These are phyloP conservation scores for Sordaria brevicollis DNA, from an alignment of 495 filamentous ascomycete genomes.

Conservation along the genomic window DNA sequence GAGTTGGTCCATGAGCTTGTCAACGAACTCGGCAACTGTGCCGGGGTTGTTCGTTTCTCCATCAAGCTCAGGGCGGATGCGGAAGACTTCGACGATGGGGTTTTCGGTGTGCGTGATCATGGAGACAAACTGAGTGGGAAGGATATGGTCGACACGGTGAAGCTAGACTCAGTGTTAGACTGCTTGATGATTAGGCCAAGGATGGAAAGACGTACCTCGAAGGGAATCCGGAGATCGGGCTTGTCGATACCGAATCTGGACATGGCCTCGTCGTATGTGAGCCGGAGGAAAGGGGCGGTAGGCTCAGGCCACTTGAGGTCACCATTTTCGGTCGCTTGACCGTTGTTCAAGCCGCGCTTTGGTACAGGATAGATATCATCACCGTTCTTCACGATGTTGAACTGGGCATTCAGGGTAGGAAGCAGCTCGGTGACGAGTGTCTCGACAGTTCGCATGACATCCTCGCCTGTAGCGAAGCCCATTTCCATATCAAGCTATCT, in stretches of 20 bases:
- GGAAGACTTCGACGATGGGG: conserved; percentile 64
- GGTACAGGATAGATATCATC: conserved; percentile 19
- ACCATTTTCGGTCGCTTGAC: not conserved
- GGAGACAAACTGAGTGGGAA: conserved; percentile 54
- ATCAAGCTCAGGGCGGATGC: conserved; percentile 35
- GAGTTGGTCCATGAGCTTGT: conserved; percentile 55
- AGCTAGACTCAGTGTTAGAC: conserved; percentile 41
- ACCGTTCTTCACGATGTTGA: conserved; percentile 2
- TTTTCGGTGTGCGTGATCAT: conserved; percentile 57
- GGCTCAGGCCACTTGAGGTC: conserved; percentile 5
- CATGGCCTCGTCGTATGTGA: conserved; percentile 76
- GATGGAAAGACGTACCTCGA: conserved; percentile 26
- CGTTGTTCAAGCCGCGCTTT: not conserved
- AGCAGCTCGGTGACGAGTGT: conserved; percentile 51
- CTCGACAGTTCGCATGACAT: conserved; percentile 66
- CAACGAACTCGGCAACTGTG: conserved; percentile 41
- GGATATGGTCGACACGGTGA: conserved; percentile 45
- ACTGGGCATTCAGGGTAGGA: conserved; percentile 31
- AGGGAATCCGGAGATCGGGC: conserved; percentile 62
- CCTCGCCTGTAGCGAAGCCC: conserved; percentile 63
- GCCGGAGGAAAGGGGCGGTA: conserved; percentile 16
- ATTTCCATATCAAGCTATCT: conserved; percentile 81
- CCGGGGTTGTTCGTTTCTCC: conserved; percentile 11
- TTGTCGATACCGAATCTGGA: conserved; percentile 77
- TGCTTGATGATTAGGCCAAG: no score